Base-by-base conservation (phyloP, 73 alveolate genomes). In the Blepharisma japonicum region DNA sequence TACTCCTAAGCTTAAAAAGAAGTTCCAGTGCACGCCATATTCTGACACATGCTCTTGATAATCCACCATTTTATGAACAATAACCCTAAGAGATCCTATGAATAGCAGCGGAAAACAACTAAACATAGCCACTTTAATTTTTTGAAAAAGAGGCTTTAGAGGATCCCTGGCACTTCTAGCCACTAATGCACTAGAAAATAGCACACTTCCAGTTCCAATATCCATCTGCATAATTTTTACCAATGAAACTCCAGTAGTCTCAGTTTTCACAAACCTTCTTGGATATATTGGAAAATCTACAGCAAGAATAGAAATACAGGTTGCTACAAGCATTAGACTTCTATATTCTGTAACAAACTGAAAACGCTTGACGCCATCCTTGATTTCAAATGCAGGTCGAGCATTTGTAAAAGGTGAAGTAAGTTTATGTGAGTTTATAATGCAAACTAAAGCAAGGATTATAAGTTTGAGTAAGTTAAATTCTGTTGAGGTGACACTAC, bases 1-100 rank as follows among this genome's bases (percentile, higher is more conserved):
- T 0, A 83, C 82, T 3, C 79, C 50, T 54, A 87, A 48, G 21
- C 91, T 83, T 49, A 55, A 67, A 55, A 80, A 87, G 78, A 87
- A 87, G 48, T 87, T 87, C 91, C 95, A 87, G 45, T 87, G 95
- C 8, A 81, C 84, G 21, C 95, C 95, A 68, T 83, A 87, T 56
- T 87, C 95, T 0, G 90, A 83, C 42, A 81, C 88, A 51, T 78
- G 91, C 50, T 79, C 91, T 77, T 83, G 71, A 68, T 83, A 80
- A 71, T 83, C 70, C 0, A 68, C 46, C 8, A 32, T 68, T 55
- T 54, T 53, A 11, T 67, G 71, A 8, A 81, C 27, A 70, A 74
- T 2, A 5, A 84, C 25, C 23, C 88, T 56, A 53, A 50, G 47
- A 27, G 67, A 39, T 6, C 90, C 95, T 0, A 70, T n/a, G 25